These are phyloP conservation scores for Ceriops zippeliana DNA, from an alignment of 345 rosid species.

Conservation along the genomic window DNA sequence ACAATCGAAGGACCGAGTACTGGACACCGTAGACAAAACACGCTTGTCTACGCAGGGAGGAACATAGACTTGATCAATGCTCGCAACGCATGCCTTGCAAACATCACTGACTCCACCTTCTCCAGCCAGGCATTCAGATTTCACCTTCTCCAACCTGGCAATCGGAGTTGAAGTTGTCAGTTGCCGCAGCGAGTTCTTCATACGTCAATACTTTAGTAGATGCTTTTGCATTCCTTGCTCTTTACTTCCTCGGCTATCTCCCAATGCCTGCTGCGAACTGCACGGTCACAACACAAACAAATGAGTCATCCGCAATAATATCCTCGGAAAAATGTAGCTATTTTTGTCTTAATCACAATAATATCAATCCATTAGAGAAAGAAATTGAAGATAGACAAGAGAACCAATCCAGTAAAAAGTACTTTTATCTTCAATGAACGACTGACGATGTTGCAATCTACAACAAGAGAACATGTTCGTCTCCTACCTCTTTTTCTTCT, in stretches of 20 bases:
- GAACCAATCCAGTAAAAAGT: too few relatives aligned
- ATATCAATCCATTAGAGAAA: too few relatives aligned
- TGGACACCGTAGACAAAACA: background rate
- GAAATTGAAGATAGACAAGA: too few relatives aligned
- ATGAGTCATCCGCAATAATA: too few relatives aligned
- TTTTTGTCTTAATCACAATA: too few relatives aligned
- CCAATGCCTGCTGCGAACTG: conserved; percentile 42
- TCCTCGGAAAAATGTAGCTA: too few relatives aligned
- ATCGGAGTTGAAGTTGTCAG: conserved; percentile 45
- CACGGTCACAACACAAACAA: background rate
- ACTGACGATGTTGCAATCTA: background rate
- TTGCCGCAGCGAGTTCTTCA: conserved; percentile 46
- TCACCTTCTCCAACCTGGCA: conserved; percentile 58
- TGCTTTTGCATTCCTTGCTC: conserved; percentile 34
- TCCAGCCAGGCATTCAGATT: conserved; percentile 28
- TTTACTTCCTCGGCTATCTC: conserved; percentile 46
- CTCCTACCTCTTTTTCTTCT: background rate
- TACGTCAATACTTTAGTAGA: conserved; percentile 36
- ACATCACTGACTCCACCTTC: conserved; percentile 71
- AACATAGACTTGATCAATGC: conserved; percentile 30
- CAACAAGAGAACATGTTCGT: conserved; percentile 11
- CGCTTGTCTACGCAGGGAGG: background rate
- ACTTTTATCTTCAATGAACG: background rate
- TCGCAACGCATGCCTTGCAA: conserved; percentile 45
- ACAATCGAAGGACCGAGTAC: background rate